These are phyloP conservation scores for Aureobasidium namibiae DNA, from an alignment of 2,329 filamentous ascomycete genomes.

Conservation along the genomic window DNA sequence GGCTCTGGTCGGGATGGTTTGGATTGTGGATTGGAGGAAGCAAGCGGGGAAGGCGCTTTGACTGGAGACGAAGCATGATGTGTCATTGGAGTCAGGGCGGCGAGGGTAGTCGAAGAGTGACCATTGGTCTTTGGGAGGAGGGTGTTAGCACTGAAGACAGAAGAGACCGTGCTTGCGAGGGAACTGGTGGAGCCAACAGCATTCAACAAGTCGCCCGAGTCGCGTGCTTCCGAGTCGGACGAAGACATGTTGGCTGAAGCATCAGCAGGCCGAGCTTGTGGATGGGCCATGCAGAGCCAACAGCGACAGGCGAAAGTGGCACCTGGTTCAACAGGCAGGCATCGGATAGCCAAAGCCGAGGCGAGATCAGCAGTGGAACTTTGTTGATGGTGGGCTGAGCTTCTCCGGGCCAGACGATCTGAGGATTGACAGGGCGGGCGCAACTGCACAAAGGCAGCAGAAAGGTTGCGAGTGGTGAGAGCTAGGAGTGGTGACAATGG, in stretches of 20 bases:
- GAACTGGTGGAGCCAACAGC: conserved; percentile 66
- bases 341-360: conserved; percentile 3
- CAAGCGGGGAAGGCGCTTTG: conserved; percentile 46
- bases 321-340: conserved; percentile 1
- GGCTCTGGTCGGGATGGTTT: conserved; percentile 15
- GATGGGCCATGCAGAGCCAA: conserved; percentile 6
- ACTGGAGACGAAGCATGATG: conserved; percentile 58
- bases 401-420: background rate
- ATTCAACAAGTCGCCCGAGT: conserved; percentile 58
- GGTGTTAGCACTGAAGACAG: conserved; percentile 55
- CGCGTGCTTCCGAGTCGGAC: conserved; percentile 18
- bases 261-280: background rate
- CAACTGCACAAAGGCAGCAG: background rate
- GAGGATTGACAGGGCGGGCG: background rate
- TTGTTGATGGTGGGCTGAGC: conserved; percentile 3
- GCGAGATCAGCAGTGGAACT: background rate
- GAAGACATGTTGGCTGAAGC: conserved; percentile 6
- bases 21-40: conserved; percentile 17
- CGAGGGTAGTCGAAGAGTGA: conserved; percentile 41
- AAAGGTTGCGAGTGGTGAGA: background rate
- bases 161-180: conserved; percentile 60
- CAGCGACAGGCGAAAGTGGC: background rate
- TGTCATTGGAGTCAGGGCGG: conserved; percentile 57
- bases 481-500: background rate
- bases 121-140: conserved; percentile 48